phyloP scores from a whole-genome alignment of 163 green algal species.

The Scenedesmus sp. region DNA sequence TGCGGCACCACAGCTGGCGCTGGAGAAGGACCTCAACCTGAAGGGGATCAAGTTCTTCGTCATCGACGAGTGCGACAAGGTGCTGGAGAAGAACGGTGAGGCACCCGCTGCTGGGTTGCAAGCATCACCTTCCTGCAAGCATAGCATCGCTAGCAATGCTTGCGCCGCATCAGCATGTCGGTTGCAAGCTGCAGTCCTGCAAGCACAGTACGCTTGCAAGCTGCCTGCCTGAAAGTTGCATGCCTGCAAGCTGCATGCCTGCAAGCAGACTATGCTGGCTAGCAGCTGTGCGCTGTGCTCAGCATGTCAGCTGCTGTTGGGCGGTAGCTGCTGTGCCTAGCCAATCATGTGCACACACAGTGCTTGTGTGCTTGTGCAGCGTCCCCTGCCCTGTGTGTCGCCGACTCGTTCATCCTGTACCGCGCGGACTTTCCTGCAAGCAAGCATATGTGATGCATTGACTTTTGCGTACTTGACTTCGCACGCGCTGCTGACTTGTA shows the following conservation, averaged over 20 bases:
- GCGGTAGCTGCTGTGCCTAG: not conserved
- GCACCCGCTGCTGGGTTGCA: too few relatives aligned
- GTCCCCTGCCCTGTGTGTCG: not conserved
- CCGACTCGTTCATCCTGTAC: not conserved
- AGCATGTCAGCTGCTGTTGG: not conserved
- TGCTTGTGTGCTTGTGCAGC: not conserved
- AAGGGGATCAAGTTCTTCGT: constrained; percentile 95
- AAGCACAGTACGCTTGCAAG: not conserved
- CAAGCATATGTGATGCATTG: not conserved
- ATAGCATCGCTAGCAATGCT: not conserved
- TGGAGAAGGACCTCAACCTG: constrained; percentile 89
- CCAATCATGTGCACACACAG: too few relatives aligned
- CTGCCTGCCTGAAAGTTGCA: not conserved
- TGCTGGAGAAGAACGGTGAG: constrained; percentile 93
- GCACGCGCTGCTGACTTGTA: not conserved
- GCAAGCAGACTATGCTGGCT: not conserved
- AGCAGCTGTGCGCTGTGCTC: not conserved
- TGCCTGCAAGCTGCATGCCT: not conserved
- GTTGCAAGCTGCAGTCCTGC: not conserved
- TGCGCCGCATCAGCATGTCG: not conserved
- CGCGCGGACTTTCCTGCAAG: not conserved
- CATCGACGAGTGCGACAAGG: constrained; percentile 99
- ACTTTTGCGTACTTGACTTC: not conserved
- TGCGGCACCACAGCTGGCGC: constrained; percentile 77
- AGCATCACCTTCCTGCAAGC: too few relatives aligned